Conservation (phyloP, 2,329 filamentous ascomycete species). For the Dactylellina sp. region DNA sequence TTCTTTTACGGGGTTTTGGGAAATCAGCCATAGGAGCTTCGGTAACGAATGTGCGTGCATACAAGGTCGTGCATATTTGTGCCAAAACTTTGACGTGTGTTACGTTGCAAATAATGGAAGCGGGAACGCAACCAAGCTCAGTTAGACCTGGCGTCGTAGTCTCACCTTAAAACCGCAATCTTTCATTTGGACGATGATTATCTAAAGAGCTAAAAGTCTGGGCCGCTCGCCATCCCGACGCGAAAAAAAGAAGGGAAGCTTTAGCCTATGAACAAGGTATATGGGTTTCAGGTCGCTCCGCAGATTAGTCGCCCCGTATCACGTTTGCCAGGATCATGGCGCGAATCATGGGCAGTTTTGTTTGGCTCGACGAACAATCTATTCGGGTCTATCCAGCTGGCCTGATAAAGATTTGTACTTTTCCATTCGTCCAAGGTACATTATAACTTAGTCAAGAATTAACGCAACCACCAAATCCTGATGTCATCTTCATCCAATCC, state of each 20-base stretch:
- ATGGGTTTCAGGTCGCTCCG: not conserved
- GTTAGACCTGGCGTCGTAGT: conserved; percentile 20
- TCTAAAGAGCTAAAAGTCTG: not conserved
- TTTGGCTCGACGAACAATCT: not conserved
- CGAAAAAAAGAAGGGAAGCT: not conserved
- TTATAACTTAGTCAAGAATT: conserved; percentile 32
- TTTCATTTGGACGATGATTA: not conserved
- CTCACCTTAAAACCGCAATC: conserved; percentile 2
- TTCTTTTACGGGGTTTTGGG: not conserved
- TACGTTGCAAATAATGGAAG: conserved; percentile 39
- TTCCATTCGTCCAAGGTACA: conserved; percentile 53
- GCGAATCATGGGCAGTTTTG: not conserved
- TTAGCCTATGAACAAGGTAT: conserved; percentile 2
- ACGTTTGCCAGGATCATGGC: not conserved
- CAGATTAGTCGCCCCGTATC: conserved; percentile 4
- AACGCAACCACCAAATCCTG: conserved; percentile 16
- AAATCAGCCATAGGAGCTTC: not conserved
- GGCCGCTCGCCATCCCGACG: not conserved
- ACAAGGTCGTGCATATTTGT: conserved; percentile 8
- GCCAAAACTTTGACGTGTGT: conserved; percentile 24
- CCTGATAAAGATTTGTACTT: conserved; percentile 36
- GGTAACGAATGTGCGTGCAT: not conserved
- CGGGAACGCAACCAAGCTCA: conserved; percentile 17
- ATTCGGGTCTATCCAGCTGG: not conserved
- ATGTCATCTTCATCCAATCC: conserved; percentile 61